These are phyloP conservation scores for Talaromyces trachyspermus DNA, from an alignment of 495 filamentous ascomycete genomes.

Conservation along the genomic window DNA sequence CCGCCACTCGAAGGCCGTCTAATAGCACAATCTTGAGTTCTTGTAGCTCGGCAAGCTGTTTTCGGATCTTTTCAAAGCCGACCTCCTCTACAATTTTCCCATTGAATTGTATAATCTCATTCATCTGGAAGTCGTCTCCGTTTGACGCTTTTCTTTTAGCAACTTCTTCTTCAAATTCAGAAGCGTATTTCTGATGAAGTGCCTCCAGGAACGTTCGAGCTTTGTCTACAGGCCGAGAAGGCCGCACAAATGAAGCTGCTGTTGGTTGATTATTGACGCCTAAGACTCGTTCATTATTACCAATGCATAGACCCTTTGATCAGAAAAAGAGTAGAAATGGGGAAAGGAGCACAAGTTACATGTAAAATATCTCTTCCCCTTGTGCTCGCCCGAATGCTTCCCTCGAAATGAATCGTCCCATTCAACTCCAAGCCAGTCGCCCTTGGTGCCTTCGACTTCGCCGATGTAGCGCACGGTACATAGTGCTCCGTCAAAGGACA, in stretches of 20 bases:
- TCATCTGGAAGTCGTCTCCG: constrained; percentile 17
- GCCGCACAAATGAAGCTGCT: constrained; percentile 80
- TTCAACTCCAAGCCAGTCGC: constrained; percentile 89
- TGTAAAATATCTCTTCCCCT: constrained; percentile 71
- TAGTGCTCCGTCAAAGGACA: constrained; percentile 63
- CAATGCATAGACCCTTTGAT: neutral
- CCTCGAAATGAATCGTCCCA: constrained; percentile 85
- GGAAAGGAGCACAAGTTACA: constrained; percentile 49
- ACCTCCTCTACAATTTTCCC: constrained; percentile 90
- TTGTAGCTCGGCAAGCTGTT: constrained; percentile 65
- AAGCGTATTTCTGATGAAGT: constrained; percentile 73
- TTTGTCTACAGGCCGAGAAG: constrained; percentile 59
- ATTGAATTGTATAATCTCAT: constrained; percentile 59
- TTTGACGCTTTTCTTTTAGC: constrained; percentile 13
- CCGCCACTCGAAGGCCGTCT: constrained; percentile 60
- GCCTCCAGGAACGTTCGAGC: constrained; percentile 70
- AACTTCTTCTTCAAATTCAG: constrained; percentile 33
- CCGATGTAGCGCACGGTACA: constrained; percentile 87
- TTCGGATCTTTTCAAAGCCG: constrained; percentile 87
- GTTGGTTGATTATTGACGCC: constrained; percentile 58
- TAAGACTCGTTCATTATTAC: constrained; percentile 17
- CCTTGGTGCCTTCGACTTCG: constrained; percentile 62
- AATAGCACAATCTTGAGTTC: constrained; percentile 76
- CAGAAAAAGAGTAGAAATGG: neutral
- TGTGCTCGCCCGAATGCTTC: constrained; percentile 82